These are phyloP conservation scores for Trypanosoma cruzi DNA, from an alignment of 208 protist species.

Conservation along the genomic window DNA sequence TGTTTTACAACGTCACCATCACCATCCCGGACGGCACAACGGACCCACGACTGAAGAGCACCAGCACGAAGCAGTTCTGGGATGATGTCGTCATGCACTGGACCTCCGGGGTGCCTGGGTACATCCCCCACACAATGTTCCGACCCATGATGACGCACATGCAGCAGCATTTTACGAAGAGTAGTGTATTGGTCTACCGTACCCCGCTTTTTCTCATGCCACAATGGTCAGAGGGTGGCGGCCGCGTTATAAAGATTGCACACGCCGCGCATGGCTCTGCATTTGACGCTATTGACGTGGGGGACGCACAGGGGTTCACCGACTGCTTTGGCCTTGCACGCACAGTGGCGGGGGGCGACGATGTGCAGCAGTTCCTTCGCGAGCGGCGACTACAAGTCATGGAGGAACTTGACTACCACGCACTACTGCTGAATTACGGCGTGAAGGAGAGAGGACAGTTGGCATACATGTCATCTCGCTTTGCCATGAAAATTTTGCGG, in stretches of 20 bases:
- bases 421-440: slow-evolving; percentile 65
- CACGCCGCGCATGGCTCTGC: slow-evolving; percentile 86
- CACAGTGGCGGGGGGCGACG: slow-evolving; percentile 69
- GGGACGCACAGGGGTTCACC: slow-evolving; percentile 89
- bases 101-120: slow-evolving; percentile 86
- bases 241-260: slow-evolving; percentile 86
- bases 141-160: slow-evolving; percentile 92
- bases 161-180: slow-evolving; percentile 88
- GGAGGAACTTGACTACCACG: slow-evolving; percentile 90
- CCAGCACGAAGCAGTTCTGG: slow-evolving; percentile 91
- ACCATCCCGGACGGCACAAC: slow-evolving; percentile 82
- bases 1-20: slow-evolving; percentile 92
- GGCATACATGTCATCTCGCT: slow-evolving; percentile 87
- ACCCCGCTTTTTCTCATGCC: slow-evolving; percentile 88
- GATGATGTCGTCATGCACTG: slow-evolving; percentile 91
- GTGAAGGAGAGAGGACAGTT: slow-evolving; percentile 89
- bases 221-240: slow-evolving; percentile 88
- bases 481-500: slow-evolving; percentile 92
- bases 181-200: slow-evolving; percentile 79
- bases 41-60: slow-evolving; percentile 82
- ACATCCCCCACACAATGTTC: slow-evolving; percentile 92
- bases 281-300: slow-evolving; percentile 89
- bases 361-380: slow-evolving; percentile 71
- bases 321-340: slow-evolving; percentile 91
- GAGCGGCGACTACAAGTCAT: slow-evolving; percentile 89